These are phyloP conservation scores for Microglena sp. DNA, from an alignment of 139 green algal genomes.

Conservation along the genomic window DNA sequence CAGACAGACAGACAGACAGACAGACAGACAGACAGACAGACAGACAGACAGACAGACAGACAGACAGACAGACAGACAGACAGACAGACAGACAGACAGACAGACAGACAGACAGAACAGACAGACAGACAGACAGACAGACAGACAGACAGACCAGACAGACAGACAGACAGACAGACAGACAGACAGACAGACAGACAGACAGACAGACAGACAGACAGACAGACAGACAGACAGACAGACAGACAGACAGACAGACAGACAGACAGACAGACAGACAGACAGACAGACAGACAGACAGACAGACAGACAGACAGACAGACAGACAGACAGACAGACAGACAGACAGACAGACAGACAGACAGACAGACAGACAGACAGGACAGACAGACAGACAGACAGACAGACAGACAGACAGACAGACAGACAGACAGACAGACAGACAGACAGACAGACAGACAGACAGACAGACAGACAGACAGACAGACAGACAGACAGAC, in stretches of 20 bases:
- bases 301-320: neutral
- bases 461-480: conserved; percentile 1
- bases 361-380: conserved; percentile 1
- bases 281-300: neutral
- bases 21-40: conserved; percentile 2
- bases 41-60: conserved; percentile 2
- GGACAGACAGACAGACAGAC: conserved; percentile 6
- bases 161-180: conserved; percentile 10
- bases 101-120: neutral
- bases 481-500: neutral
- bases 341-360: conserved; percentile 9
- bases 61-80: conserved; percentile 4
- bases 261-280: conserved; percentile 3
- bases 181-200: conserved; percentile 7
- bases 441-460: neutral
- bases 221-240: neutral
- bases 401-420: neutral
- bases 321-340: neutral
- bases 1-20: conserved; percentile 7
- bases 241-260: neutral
- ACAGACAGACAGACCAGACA: neutral
- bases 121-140: neutral
- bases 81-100: neutral
- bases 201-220: conserved; percentile 2
- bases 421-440: neutral